These are phyloP conservation scores for Aotearoamyces nothofagi DNA, from an alignment of 2,329 filamentous ascomycete species.

Conservation along the genomic window DNA sequence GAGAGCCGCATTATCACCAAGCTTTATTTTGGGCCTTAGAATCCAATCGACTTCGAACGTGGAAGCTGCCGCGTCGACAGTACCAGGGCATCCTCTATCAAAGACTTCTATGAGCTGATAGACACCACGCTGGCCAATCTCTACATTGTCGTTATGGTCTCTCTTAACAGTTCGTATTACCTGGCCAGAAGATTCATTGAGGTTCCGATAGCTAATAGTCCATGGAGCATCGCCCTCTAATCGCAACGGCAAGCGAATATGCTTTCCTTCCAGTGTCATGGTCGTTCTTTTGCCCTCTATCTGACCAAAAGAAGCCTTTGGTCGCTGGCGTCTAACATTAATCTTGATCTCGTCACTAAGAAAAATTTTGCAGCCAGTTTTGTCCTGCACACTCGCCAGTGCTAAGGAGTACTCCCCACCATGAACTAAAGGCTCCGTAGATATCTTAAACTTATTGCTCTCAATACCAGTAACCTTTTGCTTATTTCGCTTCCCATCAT, in stretches of 20 bases:
- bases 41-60: slow-evolving; percentile 77
- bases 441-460: slow-evolving; percentile 49
- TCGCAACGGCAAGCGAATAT: slow-evolving; percentile 63
- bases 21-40: slow-evolving; percentile 55
- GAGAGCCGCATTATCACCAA: slow-evolving; percentile 51
- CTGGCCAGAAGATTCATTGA: slow-evolving; percentile 32
- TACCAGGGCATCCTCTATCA: slow-evolving; percentile 71
- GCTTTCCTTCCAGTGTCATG: slow-evolving; percentile 61
- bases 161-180: slow-evolving; percentile 26
- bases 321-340: slow-evolving; percentile 74
- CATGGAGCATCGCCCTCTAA: slow-evolving; percentile 79
- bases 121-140: slow-evolving; percentile 50
- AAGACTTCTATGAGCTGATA: slow-evolving; percentile 69
- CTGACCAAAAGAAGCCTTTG: slow-evolving; percentile 71
- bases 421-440: slow-evolving; percentile 56
- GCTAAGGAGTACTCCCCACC: slow-evolving; percentile 86
- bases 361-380: slow-evolving; percentile 71
- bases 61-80: slow-evolving; percentile 58
- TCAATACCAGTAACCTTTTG: slow-evolving; percentile 50
- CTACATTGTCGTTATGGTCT: slow-evolving; percentile 50
- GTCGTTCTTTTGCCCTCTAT: slow-evolving; percentile 67
- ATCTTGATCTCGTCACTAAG: slow-evolving; percentile 77
- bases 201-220: slow-evolving; percentile 61
- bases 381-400: slow-evolving; percentile 74
- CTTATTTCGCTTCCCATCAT: slow-evolving; percentile 71